Conservation (phyloP, 2,329 filamentous ascomycete genomes). For the Emydomyces testavorans region DNA sequence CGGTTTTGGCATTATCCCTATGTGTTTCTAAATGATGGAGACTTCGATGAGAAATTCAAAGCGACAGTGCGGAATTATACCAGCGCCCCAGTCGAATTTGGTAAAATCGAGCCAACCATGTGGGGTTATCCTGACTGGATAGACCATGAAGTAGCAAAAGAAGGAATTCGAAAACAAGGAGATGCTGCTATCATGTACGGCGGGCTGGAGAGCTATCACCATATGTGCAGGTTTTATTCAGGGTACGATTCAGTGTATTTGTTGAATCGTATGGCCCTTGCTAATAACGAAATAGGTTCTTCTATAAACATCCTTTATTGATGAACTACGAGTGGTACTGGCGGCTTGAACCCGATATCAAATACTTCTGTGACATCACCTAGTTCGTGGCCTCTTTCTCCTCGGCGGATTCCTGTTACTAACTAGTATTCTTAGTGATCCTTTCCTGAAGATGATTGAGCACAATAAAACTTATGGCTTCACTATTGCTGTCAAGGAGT, state of each 20-base stretch:
- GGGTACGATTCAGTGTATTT: slow-evolving; percentile 49
- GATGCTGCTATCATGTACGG: slow-evolving; percentile 98
- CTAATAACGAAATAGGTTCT: slow-evolving; percentile 51
- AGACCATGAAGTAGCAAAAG: slow-evolving; percentile 82
- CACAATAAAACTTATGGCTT: slow-evolving; percentile 97
- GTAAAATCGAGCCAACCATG: slow-evolving; percentile 78
- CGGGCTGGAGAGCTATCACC: slow-evolving; percentile 95
- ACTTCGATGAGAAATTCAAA: slow-evolving; percentile 92
- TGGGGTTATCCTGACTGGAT: slow-evolving; percentile 98
- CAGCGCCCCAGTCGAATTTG: slow-evolving; percentile 79
- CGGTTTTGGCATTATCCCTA: slow-evolving; percentile 98
- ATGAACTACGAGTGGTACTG: slow-evolving; percentile 99
- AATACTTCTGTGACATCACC: slow-evolving; percentile 99
- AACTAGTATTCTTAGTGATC: slow-evolving; percentile 53
- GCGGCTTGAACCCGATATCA: slow-evolving; percentile 97
- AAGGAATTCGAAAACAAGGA: slow-evolving; percentile 92
- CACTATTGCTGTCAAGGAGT: slow-evolving; percentile 95
- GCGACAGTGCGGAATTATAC: slow-evolving; percentile 81
- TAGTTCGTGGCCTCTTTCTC: slow-evolving; percentile 52
- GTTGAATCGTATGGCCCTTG: slow-evolving; percentile 11
- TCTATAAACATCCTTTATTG: slow-evolving; percentile 91
- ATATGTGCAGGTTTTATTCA: slow-evolving; percentile 99
- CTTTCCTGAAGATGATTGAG: slow-evolving; percentile 89
- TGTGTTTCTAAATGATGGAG: slow-evolving; percentile 93
- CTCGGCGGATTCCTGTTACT: slow-evolving; percentile 18